Base-by-base conservation (phyloP, 371 early-diverging fungal genomes). In the Polyrhizophydium stewartii region DNA sequence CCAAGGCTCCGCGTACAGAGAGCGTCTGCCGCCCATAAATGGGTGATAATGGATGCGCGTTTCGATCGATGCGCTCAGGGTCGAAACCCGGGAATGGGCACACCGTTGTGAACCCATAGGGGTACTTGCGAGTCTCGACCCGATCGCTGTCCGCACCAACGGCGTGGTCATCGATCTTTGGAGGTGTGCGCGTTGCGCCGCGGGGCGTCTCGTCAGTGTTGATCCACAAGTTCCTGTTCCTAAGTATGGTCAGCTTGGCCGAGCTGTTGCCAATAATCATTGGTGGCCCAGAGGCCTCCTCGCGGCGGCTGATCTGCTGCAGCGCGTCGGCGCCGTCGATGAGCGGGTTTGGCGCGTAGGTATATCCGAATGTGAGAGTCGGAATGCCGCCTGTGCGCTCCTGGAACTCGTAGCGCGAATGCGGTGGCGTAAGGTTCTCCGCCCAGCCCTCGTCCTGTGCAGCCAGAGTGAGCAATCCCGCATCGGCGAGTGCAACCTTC, bases 51-150 rank as follows among this genome's bases (percentile, higher is more conserved):
- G 59, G 62, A 21, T 31, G 43, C 1, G 59, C 60, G 12, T 62
- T 60, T 46, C 68, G 53, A 64, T 78, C 75, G 27, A 69, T 56
- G 35, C 61, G 24, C 45, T 76, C 75, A 5, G 81, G 76, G 52
- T 81, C 81, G 59, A 68, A 81, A 25, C 81, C 81, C 0, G 75
- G 69, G 49, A 77, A 81, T 0, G 76, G 78, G 49, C 72, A 77
- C 6, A 70, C 52, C 35, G 45, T 45, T 22, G 65, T 50, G 38
- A 81, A 77, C 17, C 81, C 81, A 22, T 56, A 64, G 9, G 78
- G 78, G 0, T 67, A 40, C 35, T 65, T 53, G 25, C 53, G 46
- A 7, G 53, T 5, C 30, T 53, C 53, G n/a, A 31, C 25, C 10
- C 10, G n/a, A 45, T 5, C 53, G 25, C 10, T 22, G 17, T 58